A percentile compares a stretch with the other conserved stretches of the same genome.
phyloP scores from a whole-genome alignment of 257 asterid species.

The Eustoma russellianum region DNA sequence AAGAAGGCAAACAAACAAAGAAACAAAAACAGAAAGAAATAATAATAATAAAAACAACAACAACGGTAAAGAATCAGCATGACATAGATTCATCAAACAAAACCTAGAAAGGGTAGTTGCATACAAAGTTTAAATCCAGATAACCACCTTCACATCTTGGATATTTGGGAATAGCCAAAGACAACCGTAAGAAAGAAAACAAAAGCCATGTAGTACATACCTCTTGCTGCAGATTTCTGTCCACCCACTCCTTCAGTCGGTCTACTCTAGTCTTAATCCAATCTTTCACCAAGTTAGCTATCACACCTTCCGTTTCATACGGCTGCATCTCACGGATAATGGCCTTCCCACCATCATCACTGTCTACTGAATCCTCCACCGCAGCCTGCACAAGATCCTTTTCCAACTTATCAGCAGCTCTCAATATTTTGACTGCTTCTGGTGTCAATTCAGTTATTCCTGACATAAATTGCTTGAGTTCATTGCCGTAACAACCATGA shows the following conservation, averaged over 20 bases:
- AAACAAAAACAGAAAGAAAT: too few relatives aligned
- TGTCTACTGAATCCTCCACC: slow-evolving; percentile 95
- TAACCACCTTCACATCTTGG: too few relatives aligned
- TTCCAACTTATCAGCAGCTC: slow-evolving; percentile 97
- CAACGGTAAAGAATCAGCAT: too few relatives aligned
- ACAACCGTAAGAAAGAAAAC: too few relatives aligned
- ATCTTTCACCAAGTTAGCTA: slow-evolving; percentile 71
- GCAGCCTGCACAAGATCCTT: slow-evolving; percentile 92
- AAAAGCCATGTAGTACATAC: slow-evolving; percentile 27
- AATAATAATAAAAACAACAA: too few relatives aligned
- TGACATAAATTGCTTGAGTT: slow-evolving; percentile 82
- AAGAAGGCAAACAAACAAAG: too few relatives aligned
- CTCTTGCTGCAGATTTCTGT: slow-evolving; percentile 97
- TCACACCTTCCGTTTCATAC: slow-evolving; percentile 88
- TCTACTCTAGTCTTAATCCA: slow-evolving; percentile 93
- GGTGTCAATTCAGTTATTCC: slow-evolving; percentile 90
- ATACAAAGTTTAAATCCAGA: too few relatives aligned
- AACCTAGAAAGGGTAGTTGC: too few relatives aligned
- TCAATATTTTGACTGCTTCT: slow-evolving; percentile 81
- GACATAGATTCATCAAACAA: too few relatives aligned
- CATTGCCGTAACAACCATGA: slow-evolving; percentile 87
- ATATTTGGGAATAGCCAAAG: too few relatives aligned
- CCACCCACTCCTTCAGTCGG: slow-evolving; percentile 88
- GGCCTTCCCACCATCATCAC: slow-evolving; percentile 99
- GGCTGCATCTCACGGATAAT: slow-evolving; percentile 99